Evolutionary conservation across 306 rosid species (phyloP).

Genomic region (Fragaria ananassa): DNA sequence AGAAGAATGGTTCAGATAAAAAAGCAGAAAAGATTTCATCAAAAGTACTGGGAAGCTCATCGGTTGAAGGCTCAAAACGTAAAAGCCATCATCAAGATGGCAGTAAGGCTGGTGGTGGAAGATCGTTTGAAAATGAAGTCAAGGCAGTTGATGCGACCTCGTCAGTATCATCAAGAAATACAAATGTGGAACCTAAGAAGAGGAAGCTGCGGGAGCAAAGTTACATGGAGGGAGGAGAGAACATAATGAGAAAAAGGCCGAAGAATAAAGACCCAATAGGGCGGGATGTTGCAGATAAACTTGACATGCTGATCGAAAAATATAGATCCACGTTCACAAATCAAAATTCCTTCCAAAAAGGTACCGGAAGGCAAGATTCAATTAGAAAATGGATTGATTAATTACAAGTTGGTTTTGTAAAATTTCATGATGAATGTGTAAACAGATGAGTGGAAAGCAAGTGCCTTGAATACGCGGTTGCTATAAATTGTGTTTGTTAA

Average conservation of each 20-base stretch:
- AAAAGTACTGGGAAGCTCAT: constrained; percentile 24
- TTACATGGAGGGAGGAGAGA: constrained; percentile 29
- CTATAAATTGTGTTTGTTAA: neutral
- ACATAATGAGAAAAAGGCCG: constrained; percentile 37
- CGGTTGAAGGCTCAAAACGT: constrained; percentile 21
- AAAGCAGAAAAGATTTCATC: constrained; percentile 14
- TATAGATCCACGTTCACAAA: constrained; percentile 68
- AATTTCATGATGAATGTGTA: neutral
- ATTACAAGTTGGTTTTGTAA: neutral
- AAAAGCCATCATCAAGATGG: constrained; percentile 29
- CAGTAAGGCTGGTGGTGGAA: constrained; percentile 30
- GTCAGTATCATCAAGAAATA: constrained; percentile 26
- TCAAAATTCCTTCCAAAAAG: constrained; percentile 38
- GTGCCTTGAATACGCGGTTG: neutral
- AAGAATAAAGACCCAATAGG: constrained; percentile 67
- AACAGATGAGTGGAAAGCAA: neutral
- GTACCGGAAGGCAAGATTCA: constrained; percentile 49
- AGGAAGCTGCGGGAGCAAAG: constrained; percentile 50
- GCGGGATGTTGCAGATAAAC: constrained; percentile 65
- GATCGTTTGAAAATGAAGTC: constrained; percentile 16
- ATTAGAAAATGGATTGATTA: constrained; percentile 83
- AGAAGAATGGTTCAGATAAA: constrained; percentile 35
- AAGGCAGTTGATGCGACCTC: constrained; percentile 12
- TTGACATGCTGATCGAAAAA: constrained; percentile 85
- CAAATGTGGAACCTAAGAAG: constrained; percentile 34